Percentiles rank a stretch among this genome's conserved stretches.
Conservation (phyloP, 495 filamentous ascomycete genomes). For the Hypoxylon trugodes region DNA sequence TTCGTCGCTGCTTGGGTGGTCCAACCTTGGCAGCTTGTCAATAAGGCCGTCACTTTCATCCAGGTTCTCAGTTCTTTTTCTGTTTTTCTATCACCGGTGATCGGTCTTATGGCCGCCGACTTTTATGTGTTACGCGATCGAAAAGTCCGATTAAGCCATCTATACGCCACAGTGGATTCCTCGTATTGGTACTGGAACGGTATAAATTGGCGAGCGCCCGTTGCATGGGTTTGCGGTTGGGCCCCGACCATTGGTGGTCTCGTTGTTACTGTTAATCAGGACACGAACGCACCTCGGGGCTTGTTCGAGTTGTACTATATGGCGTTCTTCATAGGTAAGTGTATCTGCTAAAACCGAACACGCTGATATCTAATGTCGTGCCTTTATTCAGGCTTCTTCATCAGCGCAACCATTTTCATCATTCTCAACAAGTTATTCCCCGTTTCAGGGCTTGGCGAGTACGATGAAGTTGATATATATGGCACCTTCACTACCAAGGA, state of each 20-base stretch:
- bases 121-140: slow-evolving; percentile 45
- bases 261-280: slow-evolving; percentile 37
- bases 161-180: slow-evolving; percentile 37
- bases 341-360: background rate
- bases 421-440: slow-evolving; percentile 44
- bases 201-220: slow-evolving; percentile 46
- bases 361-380: background rate
- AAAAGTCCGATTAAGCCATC: slow-evolving; percentile 43
- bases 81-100: slow-evolving; percentile 57
- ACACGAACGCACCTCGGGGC: slow-evolving; percentile 37
- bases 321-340: slow-evolving; percentile 50
- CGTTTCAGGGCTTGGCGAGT: slow-evolving; percentile 41
- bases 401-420: slow-evolving; percentile 42
- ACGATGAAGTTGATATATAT: slow-evolving; percentile 43
- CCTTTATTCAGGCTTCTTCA: slow-evolving; percentile 45
- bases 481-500: slow-evolving; percentile 46
- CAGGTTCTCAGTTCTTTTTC: slow-evolving; percentile 58
- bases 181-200: slow-evolving; percentile 50
- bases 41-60: slow-evolving; percentile 58
- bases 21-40: slow-evolving; percentile 62
- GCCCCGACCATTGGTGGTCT: slow-evolving; percentile 47
- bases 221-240: slow-evolving; percentile 49
- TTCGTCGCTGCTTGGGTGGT: slow-evolving; percentile 50
- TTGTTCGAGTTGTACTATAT: slow-evolving; percentile 47
- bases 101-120: slow-evolving; percentile 43